Conservation (phyloP, 148 eudicot genomes). For the Vaccinium macrocarpon region DNA sequence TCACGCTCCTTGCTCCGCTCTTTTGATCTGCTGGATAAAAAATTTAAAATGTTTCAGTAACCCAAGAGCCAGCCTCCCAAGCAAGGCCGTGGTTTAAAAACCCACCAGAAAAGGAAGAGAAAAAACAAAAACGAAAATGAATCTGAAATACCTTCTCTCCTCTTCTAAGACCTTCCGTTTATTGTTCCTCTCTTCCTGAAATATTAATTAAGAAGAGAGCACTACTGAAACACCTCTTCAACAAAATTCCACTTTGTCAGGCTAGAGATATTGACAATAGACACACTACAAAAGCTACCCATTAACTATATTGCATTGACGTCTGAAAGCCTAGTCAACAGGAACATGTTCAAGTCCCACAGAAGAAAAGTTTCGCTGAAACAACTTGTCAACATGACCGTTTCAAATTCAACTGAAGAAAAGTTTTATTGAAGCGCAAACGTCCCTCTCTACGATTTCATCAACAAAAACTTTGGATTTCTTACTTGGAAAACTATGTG, state of each 20-base stretch:
- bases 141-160: conserved; percentile 56
- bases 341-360: neutral
- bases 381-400: neutral
- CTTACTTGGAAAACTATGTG: too few species aligned
- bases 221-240: neutral
- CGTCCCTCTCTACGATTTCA: neutral
- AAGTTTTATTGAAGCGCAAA: neutral
- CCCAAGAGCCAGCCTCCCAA: neutral
- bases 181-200: conserved; percentile 79
- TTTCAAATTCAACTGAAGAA: neutral
- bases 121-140: neutral
- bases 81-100: too few species aligned
- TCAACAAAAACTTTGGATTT: neutral
- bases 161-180: conserved; percentile 70
- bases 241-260: neutral
- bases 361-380: neutral
- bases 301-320: neutral
- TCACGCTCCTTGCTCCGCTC: conserved; percentile 72
- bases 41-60: neutral
- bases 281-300: neutral
- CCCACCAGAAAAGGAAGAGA: neutral
- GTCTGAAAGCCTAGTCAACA: neutral
- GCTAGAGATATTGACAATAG: conserved; percentile 1
- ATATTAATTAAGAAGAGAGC: conserved; percentile 21
- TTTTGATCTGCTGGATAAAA: conserved; percentile 56